Conservation (phyloP, 106 monocot species). For the Chionographis japonica region DNA sequence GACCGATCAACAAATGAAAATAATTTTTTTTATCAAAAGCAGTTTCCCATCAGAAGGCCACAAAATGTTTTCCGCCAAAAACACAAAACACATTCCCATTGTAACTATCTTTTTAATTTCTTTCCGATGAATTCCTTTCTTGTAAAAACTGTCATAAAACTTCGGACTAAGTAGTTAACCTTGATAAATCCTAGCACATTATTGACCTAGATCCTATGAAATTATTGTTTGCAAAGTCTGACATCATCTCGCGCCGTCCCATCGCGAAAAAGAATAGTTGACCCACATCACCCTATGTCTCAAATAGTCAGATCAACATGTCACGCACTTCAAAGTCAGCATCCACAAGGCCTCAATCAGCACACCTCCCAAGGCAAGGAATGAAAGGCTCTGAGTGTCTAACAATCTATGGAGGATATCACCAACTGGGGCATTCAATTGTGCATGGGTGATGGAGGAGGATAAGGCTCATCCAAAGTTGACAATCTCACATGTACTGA, state of each 20-base stretch:
- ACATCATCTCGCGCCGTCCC: constrained; percentile 9
- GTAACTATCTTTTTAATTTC: too few species aligned
- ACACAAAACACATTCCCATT: too few species aligned
- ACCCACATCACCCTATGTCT: background rate
- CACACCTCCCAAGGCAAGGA: constrained; percentile 9
- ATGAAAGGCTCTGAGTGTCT: background rate
- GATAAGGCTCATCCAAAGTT: constrained; percentile 17
- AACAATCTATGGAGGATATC: background rate
- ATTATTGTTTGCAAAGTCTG: background rate
- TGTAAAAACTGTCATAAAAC: too few species aligned
- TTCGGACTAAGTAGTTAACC: too few species aligned
- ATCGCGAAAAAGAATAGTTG: constrained; percentile 8
- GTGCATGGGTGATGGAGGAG: background rate
- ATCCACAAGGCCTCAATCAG: background rate
- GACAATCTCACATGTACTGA: background rate
- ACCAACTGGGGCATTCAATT: background rate
- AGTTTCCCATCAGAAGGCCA: too few species aligned
- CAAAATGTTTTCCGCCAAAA: too few species aligned
- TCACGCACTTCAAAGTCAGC: background rate
- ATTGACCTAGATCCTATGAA: constrained; percentile 10
- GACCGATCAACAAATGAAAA: too few species aligned
- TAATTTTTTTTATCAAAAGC: too few species aligned
- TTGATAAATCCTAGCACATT: background rate
- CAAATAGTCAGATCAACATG: background rate
- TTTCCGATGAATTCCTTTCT: too few species aligned